Percentiles rank a stretch among this genome's conserved stretches.
Conservation (phyloP, 192 early-diverging fungal genomes). For the Gigaspora rosea region DNA sequence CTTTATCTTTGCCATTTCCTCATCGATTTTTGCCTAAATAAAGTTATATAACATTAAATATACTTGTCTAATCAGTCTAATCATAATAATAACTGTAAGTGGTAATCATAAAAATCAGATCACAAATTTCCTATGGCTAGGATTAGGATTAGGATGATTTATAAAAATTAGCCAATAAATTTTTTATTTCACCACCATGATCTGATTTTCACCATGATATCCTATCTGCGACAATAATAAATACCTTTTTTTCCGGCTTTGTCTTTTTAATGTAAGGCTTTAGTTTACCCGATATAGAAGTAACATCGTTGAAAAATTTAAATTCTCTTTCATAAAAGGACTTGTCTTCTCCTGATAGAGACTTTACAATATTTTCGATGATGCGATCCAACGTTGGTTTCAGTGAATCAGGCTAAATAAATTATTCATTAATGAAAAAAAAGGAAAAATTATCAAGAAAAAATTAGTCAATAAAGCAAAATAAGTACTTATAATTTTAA, state of each 20-base stretch:
- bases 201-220: too few relatives aligned
- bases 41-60: not conserved
- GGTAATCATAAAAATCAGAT: too few relatives aligned
- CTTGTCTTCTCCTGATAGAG: slow-evolving; percentile 86
- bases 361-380: slow-evolving; percentile 74
- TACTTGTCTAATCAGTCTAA: not conserved
- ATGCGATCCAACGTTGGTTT: slow-evolving; percentile 90
- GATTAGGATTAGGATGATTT: too few relatives aligned
- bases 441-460: not conserved
- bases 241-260: slow-evolving; percentile 91
- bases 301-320: slow-evolving; percentile 92
- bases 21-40: slow-evolving; percentile 87
- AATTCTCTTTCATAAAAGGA: slow-evolving; percentile 97
- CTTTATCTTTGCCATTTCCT: slow-evolving; percentile 92
- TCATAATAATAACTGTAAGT: not conserved
- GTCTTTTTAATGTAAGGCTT: slow-evolving; percentile 89
- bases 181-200: too few relatives aligned
- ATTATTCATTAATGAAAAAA: not conserved
- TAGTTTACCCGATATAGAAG: slow-evolving; percentile 95
- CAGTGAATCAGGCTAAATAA: slow-evolving; percentile 70
- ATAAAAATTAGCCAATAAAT: too few relatives aligned
- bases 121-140: too few relatives aligned
- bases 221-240: not conserved
- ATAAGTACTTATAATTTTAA: slow-evolving; percentile 2
- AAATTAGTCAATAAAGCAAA: not conserved